A percentile compares a stretch with the other conserved stretches of the same genome.
These are phyloP conservation scores for Scheffersomyces quercinus DNA, from an alignment of 1,139 yeast species.

Conservation along the genomic window DNA sequence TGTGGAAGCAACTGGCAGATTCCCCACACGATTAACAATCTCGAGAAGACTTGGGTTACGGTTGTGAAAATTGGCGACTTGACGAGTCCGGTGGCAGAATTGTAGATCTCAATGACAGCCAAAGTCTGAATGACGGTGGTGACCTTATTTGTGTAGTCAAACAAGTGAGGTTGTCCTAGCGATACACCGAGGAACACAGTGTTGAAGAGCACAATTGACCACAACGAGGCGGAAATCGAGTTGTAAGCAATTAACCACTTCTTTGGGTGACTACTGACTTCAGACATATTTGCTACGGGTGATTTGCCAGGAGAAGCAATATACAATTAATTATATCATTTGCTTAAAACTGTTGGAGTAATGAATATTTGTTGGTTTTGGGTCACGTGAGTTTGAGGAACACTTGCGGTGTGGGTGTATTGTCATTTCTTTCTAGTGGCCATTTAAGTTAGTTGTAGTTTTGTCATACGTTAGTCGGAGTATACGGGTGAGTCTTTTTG, in stretches of 20 bases:
- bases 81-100: slow-evolving; percentile 76
- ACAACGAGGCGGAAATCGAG: slow-evolving; percentile 45
- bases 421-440: no score
- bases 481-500: no score
- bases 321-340: no score
- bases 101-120: slow-evolving; percentile 80
- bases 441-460: no score
- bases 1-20: slow-evolving; percentile 72
- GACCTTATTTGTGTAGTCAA: slow-evolving; percentile 57
- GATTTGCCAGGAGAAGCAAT: no score
- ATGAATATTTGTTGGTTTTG: no score
- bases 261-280: slow-evolving; percentile 26
- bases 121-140: slow-evolving; percentile 76
- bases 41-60: slow-evolving; percentile 79
- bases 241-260: slow-evolving; percentile 47
- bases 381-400: no score
- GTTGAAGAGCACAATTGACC: slow-evolving; percentile 47
- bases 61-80: slow-evolving; percentile 85
- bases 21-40: slow-evolving; percentile 83
- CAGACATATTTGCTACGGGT: background rate
- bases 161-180: slow-evolving; percentile 61
- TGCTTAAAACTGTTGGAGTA: no score
- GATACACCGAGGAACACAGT: slow-evolving; percentile 34
- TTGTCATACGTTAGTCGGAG: no score
- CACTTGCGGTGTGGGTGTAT: no score